phyloP scores from a whole-genome alignment of 306 rosid genomes.

The Pterocarpus santalinus region DNA sequence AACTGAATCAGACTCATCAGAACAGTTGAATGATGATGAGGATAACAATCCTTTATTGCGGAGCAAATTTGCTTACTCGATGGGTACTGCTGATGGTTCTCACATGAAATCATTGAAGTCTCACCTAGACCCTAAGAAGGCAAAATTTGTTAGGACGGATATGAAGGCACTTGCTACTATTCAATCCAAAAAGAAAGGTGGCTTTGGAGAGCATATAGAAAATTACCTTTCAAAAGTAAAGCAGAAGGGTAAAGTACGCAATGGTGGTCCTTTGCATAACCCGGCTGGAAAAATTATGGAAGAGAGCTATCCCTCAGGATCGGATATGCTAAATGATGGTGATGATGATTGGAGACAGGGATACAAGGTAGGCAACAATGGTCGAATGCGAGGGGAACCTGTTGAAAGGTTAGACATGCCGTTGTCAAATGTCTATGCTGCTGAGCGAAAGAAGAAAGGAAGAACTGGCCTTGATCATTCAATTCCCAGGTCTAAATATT shows the following conservation, averaged over 20 bases:
- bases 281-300: conserved; percentile 57
- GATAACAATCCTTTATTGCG: conserved; percentile 78
- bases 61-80: conserved; percentile 74
- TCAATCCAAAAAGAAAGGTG: conserved; percentile 58
- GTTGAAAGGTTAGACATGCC: conserved; percentile 60
- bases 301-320: conserved; percentile 57
- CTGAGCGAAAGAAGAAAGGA: conserved; percentile 68
- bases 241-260: conserved; percentile 75
- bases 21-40: conserved; percentile 81
- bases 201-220: conserved; percentile 62
- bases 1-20: conserved; percentile 97
- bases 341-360: conserved; percentile 59
- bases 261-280: conserved; percentile 58
- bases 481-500: conserved; percentile 51
- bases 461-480: conserved; percentile 58
- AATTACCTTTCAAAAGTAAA: conserved; percentile 67
- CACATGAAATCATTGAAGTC: conserved; percentile 62
- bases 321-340: conserved; percentile 62
- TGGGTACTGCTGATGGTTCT: conserved; percentile 68
- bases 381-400: conserved; percentile 59
- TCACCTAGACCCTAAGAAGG: conserved; percentile 65
- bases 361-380: conserved; percentile 63
- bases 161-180: conserved; percentile 57
- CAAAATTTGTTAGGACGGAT: conserved; percentile 65
- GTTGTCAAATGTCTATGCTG: conserved; percentile 52